Evolutionary conservation across 2,329 filamentous ascomycete species (phyloP).

Genomic region (Phyllachora maydis): DNA sequence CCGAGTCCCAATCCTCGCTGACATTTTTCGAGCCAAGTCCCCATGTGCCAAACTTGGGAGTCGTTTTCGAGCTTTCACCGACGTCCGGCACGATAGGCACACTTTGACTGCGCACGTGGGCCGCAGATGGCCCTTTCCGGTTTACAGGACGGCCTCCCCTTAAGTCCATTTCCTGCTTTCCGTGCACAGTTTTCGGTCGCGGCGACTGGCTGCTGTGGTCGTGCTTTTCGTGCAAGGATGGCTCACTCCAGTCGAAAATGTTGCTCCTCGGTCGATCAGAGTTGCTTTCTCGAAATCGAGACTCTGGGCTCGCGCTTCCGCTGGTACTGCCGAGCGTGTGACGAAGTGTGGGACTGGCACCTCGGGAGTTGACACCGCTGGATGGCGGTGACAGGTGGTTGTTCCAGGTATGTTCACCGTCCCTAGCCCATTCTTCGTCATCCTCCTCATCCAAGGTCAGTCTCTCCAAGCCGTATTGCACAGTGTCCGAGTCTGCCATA

Average conservation of each 20-base stretch:
- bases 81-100: constrained; percentile 52
- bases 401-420: constrained; percentile 29
- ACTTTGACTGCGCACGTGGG: constrained; percentile 63
- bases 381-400: constrained; percentile 37
- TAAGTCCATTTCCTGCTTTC: constrained; percentile 50
- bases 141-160: constrained; percentile 47
- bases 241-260: constrained; percentile 63
- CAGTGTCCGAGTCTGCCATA: constrained; percentile 5
- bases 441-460: constrained; percentile 40
- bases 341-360: constrained; percentile 30
- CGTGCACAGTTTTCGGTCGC: constrained; percentile 55
- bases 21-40: constrained; percentile 58
- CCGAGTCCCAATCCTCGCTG: constrained; percentile 78
- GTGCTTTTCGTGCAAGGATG: constrained; percentile 36
- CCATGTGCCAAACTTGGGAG: constrained; percentile 64
- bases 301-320: constrained; percentile 17
- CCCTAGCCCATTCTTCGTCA: constrained; percentile 41
- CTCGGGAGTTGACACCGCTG: constrained; percentile 29
- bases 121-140: constrained; percentile 45
- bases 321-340: constrained; percentile 31
- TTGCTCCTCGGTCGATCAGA: constrained; percentile 40
- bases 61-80: constrained; percentile 26
- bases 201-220: constrained; percentile 35
- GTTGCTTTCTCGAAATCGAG: constrained; percentile 11
- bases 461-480: constrained; percentile 20